These are phyloP conservation scores for Quercus dentata DNA, from an alignment of 306 rosid species.

Conservation along the genomic window DNA sequence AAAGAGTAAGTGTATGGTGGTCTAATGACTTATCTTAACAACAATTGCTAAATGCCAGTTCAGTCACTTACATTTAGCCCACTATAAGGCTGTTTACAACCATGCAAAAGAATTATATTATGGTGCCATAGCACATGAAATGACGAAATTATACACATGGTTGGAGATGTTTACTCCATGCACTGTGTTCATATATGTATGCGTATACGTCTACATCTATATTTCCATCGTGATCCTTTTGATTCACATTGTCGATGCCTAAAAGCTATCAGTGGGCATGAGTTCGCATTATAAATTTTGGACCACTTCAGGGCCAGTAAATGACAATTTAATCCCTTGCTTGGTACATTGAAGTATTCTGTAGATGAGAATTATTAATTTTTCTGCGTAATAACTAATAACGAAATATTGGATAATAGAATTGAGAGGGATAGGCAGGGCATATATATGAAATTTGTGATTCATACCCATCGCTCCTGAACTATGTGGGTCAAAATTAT, in stretches of 20 bases:
- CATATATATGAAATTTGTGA: too few relatives aligned
- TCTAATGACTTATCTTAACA: background rate
- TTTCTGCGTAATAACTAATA: background rate
- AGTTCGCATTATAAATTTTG: too few relatives aligned
- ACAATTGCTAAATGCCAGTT: background rate
- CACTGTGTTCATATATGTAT: too few relatives aligned
- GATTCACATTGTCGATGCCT: background rate
- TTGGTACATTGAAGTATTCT: background rate
- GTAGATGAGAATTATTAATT: background rate
- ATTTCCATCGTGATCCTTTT: background rate
- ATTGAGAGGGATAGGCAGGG: too few relatives aligned
- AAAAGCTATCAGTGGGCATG: background rate
- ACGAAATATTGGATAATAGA: too few relatives aligned
- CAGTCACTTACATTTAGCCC: background rate
- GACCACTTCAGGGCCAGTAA: too few relatives aligned
- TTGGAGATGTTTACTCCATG: background rate
- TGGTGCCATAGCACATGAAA: background rate
- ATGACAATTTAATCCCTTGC: too few relatives aligned
- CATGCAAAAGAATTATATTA: background rate
- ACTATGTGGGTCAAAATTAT: background rate
- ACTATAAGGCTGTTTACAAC: background rate
- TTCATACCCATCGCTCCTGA: too few relatives aligned
- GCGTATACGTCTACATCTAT: too few relatives aligned
- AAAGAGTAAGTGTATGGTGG: background rate
- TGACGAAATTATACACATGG: background rate